Conservation (phyloP, 331 rosid species). For the Prunus yedoensis region DNA sequence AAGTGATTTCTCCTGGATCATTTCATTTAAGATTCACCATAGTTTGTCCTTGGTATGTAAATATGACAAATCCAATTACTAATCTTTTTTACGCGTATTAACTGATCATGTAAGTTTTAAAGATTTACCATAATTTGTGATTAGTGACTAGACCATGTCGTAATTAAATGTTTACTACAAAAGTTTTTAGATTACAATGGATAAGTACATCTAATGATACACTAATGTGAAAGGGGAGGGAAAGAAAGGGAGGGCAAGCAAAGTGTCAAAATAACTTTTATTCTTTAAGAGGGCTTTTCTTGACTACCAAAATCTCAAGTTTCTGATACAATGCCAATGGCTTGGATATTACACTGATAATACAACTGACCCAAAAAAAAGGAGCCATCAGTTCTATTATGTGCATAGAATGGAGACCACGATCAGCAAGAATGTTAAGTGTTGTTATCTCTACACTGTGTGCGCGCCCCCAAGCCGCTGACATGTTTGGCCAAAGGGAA, state of each 20-base stretch:
- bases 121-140: no score
- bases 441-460: constrained; percentile 5
- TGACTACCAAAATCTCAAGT: not conserved
- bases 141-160: no score
- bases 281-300: constrained; percentile 2
- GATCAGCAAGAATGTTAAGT: constrained; percentile 22
- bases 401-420: constrained; percentile 14
- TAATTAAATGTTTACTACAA: no score
- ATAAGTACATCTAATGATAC: not conserved
- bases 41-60: no score
- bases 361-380: constrained; percentile 5
- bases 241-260: not conserved
- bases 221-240: not conserved
- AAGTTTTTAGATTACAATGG: not conserved
- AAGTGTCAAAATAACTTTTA: not conserved
- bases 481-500: constrained; percentile 20
- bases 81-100: no score
- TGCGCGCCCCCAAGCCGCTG: constrained; percentile 8
- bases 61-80: no score
- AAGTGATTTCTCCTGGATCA: no score
- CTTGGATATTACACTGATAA: not conserved
- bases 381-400: not conserved
- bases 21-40: no score
- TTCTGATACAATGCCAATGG: constrained; percentile 20
- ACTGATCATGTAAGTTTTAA: no score